Evolutionary conservation across 768 basidiomycete genomes (phyloP), one percentile per base, ranked within the genome.

Genomic region (Mycena floridula): DNA sequence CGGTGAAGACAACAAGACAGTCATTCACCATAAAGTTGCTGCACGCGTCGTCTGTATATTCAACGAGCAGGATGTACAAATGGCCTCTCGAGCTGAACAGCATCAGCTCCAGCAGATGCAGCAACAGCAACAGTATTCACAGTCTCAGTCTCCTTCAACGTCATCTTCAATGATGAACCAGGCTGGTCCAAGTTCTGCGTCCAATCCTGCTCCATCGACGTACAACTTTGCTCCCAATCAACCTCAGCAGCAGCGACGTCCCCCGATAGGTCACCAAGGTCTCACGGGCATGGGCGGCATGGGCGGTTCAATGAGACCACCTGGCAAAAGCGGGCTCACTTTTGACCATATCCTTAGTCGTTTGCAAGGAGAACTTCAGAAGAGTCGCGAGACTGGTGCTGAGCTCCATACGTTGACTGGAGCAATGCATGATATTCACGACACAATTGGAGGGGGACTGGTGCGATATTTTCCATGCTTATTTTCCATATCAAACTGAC

Each of bases 1-100:
- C 43, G 89, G 90, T 50, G 96, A 99, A 58, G 96, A 99, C 71
- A 96, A 94, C 73, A 89, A 89, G 65, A 94, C 90, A 2, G 93
- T 97, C 46, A 84, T 98, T 40, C 96, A 99, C 66, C 94, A 97
- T 69, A 98, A 99, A 64, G 96, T 98, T 43, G 92, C 96, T 8
- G 93, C 95, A 4, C 87, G 90, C 23, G 92, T 93, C 26, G 77
- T 89, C 43, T 93, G 94, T 54, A 79, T 97, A 4, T 84, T 95
- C 53, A 79, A 74, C 0, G 84, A 91, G 32, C 88, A 90, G 47
- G 96, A 99, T 56, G 85, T 79, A 1, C 81, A 79, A 48, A 73
- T 79, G 37, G 85, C 85, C 26, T 77, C 80, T 2, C 81, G 82
- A 28, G 76, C 76, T 25, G 85, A 87, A 54, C 82, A 82, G 42